phyloP scores from a whole-genome alignment of 805 yeast genomes.

The Sugiyamaella chiloensis region DNA sequence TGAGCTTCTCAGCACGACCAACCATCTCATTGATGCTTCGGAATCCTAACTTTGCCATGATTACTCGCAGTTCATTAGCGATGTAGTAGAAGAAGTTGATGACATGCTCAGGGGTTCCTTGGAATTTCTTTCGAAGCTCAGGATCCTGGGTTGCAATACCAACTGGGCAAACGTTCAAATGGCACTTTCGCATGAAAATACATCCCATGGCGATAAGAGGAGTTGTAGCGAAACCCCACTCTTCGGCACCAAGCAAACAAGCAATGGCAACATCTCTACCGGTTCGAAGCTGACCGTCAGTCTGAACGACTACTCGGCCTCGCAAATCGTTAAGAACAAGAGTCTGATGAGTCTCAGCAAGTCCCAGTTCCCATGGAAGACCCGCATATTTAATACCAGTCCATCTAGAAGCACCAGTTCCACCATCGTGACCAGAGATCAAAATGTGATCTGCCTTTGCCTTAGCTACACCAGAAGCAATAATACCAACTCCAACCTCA shows the following conservation, averaged over 20 bases:
- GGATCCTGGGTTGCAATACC: conserved; percentile 99
- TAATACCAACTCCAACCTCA: conserved; percentile 98
- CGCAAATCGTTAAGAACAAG: conserved; percentile 91
- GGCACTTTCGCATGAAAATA: conserved; percentile 94
- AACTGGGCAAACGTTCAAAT: conserved; percentile 91
- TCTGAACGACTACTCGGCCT: conserved; percentile 92
- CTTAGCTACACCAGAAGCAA: conserved; percentile 98
- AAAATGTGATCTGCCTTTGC: conserved; percentile 97
- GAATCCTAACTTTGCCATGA: conserved; percentile 95
- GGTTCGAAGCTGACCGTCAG: conserved; percentile 97
- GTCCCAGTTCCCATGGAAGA: conserved; percentile 97
- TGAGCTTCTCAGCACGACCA: conserved; percentile 90
- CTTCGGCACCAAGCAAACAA: conserved; percentile 94
- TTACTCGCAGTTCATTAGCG: conserved; percentile 84
- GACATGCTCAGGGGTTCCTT: conserved; percentile 97
- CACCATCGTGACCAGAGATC: conserved; percentile 98
- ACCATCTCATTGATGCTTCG: conserved; percentile 97
- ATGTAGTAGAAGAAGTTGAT: conserved; percentile 95
- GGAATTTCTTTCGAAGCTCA: conserved; percentile 81
- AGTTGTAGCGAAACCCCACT: conserved; percentile 97
- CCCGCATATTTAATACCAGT: conserved; percentile 97
- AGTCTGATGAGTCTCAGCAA: conserved; percentile 98
- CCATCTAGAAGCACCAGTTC: conserved; percentile 99
- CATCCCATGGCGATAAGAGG: conserved; percentile 98
- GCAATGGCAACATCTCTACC: conserved; percentile 98